Evolutionary conservation across 164 flowering plant species (phyloP).

Genomic region (Tetrastigma voinierianum): DNA sequence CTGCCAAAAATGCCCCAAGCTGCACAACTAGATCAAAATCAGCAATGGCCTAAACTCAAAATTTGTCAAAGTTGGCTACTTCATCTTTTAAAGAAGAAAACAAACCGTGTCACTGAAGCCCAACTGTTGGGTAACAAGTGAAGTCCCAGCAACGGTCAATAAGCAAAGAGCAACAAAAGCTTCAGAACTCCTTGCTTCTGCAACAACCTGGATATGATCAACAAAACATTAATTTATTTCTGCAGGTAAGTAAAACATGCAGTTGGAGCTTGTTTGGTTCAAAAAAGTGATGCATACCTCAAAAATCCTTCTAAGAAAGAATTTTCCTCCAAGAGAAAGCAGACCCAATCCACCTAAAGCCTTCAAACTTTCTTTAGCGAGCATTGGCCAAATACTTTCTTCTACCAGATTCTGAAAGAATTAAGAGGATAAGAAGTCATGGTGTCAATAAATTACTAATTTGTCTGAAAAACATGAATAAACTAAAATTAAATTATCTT

Average conservation of each 20-base stretch:
- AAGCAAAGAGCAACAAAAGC: slow-evolving; percentile 98
- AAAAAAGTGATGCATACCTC: slow-evolving; percentile 50
- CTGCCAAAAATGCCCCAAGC: slow-evolving; percentile 99
- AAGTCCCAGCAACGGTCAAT: slow-evolving; percentile 93
- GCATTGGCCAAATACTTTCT: slow-evolving; percentile 93
- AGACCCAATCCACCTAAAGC: slow-evolving; percentile 92
- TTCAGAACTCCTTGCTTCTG: slow-evolving; percentile 96
- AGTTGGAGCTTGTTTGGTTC: neutral
- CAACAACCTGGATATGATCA: slow-evolving; percentile 68
- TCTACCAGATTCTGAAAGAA: slow-evolving; percentile 58
- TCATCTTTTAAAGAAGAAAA: slow-evolving; percentile 6
- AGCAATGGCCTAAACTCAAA: slow-evolving; percentile 1
- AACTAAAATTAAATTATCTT: neutral
- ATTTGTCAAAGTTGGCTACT: neutral
- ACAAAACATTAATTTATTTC: slow-evolving; percentile 11
- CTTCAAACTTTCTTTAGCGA: slow-evolving; percentile 83
- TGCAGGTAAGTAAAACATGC: neutral
- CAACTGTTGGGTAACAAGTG: slow-evolving; percentile 86
- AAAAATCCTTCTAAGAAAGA: slow-evolving; percentile 80
- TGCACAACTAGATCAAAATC: slow-evolving; percentile 31
- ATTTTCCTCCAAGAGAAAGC: slow-evolving; percentile 93
- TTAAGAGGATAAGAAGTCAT: neutral
- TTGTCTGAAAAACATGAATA: neutral
- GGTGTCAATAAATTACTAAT: neutral
- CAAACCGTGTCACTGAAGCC: slow-evolving; percentile 98